Base-by-base conservation (phyloP, 1,284 basidiomycete species). In the Bondarzewia mesenterica region DNA sequence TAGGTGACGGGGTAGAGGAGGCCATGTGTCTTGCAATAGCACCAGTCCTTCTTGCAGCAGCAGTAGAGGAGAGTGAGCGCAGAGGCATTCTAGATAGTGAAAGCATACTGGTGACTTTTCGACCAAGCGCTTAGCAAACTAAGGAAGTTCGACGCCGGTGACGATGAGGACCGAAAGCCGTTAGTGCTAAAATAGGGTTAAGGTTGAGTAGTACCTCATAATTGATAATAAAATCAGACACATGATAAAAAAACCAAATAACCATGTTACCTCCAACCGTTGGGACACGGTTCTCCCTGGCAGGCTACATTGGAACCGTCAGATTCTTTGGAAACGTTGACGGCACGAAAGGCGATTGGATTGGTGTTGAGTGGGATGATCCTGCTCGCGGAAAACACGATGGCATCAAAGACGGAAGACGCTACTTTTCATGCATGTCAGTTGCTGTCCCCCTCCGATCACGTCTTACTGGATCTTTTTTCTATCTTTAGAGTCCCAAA, bases 291-390 rank as follows among this genome's bases (percentile, higher is more conserved):
- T 68, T 87, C 52, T 63, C 56, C 52, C 64, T 73, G 46, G 64
- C 69, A 42, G 76, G 72, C 20, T 60, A 77, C 57, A 57, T 74
- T 43, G 88, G 82, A 3, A 91, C 90, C 1, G 65, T 95, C 51
- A 79, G 70, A 64, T 94, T 80, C 60, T 63, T 76, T 5, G 92
- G 92, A 3, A 55, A 65, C 1, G 81, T 95, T 14, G 69, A 79
- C 14, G 76, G 77, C 16, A 80, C 87, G 0, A 61, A 66, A 7
- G 89, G 87, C 8, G 57, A 67, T 14, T 99, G 95, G 94, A 75
- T 94, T 4, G 95, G 95, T 12, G 77, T 98, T 45, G 94, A 98
- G 69, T 99, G 94, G 90, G 95, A 99, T 60, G 83, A 93, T 59
- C 74, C 84, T 5, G 52, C 62, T 1, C 76, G 89, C 46, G 94